Base-by-base conservation (phyloP, 2,329 filamentous ascomycete genomes). In the Paraphoma sp. region DNA sequence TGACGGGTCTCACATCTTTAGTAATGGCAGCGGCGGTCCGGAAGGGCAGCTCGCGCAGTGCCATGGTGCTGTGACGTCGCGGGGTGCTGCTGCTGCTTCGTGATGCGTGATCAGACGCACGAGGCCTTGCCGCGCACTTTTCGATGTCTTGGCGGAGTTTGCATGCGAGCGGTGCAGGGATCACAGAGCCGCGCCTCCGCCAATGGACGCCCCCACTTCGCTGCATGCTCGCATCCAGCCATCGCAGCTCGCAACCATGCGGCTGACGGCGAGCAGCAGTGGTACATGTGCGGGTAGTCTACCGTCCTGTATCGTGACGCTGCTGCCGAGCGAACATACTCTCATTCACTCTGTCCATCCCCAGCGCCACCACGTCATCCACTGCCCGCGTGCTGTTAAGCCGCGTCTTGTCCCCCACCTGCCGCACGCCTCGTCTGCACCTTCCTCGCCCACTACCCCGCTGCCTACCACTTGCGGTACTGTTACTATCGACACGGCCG, bases 31-130 rank as follows among this genome's bases (percentile, higher is more conserved):
- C 60, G 5, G 67, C 69, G 8, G 70, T 62, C 33, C 73, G 69
- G 29, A 65, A 62, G 14, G 73, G 71, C 68, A 76, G 65, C 58
- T 75, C 72, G 54, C 73, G 73, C 59, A 78, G 67, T 31, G 73
- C 75, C 75, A 78, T 78, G 57, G 57, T 53, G 51, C 53, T 44
- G 43, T 57, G 60, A 47, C 47, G 67, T 51, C 51, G 60, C 33
- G 54, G 50, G 53, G 40, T 42, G 40, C 33, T 36, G 33, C 33
- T 36, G 33, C 33, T 36, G 23, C 23, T 38, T 38, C 33, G 33
- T 38, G 33, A 38, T 38, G 9, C 33, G 33, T 14, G n/a, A 14
- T 17, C 8, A 42, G 12, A 42, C n/a, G 12, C 14, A 42, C 40
- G 12, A 42, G 11, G 40, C n/a, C 8, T n/a, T 10, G 40, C 40